A percentile compares a stretch with the other conserved stretches of the same genome.
These are phyloP conservation scores for Calonectria leucothoes DNA, from an alignment of 2,329 filamentous ascomycete genomes.

Conservation along the genomic window DNA sequence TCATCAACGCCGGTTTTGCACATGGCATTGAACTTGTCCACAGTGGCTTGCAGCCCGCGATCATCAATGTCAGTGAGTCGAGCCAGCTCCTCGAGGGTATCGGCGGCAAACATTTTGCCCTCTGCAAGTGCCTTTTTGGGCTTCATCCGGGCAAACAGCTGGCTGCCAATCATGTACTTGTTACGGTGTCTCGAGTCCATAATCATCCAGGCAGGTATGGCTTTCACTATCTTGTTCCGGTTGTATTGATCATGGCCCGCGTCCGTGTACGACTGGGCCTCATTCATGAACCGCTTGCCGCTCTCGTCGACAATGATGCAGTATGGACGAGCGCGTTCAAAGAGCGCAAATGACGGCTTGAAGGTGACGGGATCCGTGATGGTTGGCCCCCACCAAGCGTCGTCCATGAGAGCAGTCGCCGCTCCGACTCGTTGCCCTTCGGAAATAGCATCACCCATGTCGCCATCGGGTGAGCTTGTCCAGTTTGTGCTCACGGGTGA, in stretches of 20 bases:
- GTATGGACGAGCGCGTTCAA: constrained; percentile 10
- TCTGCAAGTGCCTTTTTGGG: background rate
- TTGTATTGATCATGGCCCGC: background rate
- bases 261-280: background rate
- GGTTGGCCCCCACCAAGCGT: constrained; percentile 18
- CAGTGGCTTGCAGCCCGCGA: background rate
- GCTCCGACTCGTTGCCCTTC: constrained; percentile 3
- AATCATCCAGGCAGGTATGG: background rate
- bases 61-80: background rate
- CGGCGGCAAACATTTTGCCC: background rate
- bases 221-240: background rate
- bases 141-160: background rate
- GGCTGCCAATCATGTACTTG: background rate
- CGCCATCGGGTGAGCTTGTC: background rate
- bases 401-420: constrained; percentile 11
- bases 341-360: background rate
- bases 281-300: background rate
- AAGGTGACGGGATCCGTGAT: constrained; percentile 14
- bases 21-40: background rate
- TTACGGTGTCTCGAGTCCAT: background rate
- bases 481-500: background rate
- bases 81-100: background rate
- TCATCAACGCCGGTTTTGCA: background rate
- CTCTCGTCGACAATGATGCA: background rate
- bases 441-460: background rate